A percentile compares a stretch with the other conserved stretches of the same genome.
Evolutionary conservation across 75 land plant species (phyloP).

Genomic region (Sequoiadendron giganteum): DNA sequence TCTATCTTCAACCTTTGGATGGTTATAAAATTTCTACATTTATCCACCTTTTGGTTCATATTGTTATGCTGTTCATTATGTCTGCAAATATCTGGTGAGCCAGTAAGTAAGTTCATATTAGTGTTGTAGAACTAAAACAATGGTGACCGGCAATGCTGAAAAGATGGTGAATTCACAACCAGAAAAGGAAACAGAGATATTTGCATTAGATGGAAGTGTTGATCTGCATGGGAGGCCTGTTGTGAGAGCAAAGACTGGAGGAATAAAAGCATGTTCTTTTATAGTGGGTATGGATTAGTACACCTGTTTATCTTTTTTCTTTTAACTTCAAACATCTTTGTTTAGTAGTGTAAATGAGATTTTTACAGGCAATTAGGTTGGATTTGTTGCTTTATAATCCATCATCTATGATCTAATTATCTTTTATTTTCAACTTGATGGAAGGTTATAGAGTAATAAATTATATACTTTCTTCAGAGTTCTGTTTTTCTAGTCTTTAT

Average conservation of each 20-base stretch:
- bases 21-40: too few species aligned
- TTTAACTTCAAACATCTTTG: not conserved
- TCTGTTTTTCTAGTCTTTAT: not conserved
- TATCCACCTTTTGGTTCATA: too few species aligned
- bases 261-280: conserved; percentile 27
- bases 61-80: too few species aligned
- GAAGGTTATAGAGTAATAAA: not conserved
- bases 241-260: conserved; percentile 26
- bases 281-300: conserved; percentile 22
- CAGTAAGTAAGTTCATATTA: too few species aligned
- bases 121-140: too few species aligned
- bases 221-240: conserved; percentile 34
- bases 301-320: not conserved
- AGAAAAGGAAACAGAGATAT: not conserved
- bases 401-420: not conserved
- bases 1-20: too few species aligned
- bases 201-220: conserved; percentile 28
- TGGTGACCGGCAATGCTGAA: too few species aligned
- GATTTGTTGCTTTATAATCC: too few species aligned
- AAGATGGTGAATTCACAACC: conserved; percentile 1
- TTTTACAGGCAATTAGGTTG: not conserved
- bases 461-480: too few species aligned
- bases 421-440: not conserved
- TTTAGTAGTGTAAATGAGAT: not conserved
- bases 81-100: too few species aligned